Evolutionary conservation across 2,329 filamentous ascomycete genomes (phyloP).

Genomic region (Penicillium sp.): DNA sequence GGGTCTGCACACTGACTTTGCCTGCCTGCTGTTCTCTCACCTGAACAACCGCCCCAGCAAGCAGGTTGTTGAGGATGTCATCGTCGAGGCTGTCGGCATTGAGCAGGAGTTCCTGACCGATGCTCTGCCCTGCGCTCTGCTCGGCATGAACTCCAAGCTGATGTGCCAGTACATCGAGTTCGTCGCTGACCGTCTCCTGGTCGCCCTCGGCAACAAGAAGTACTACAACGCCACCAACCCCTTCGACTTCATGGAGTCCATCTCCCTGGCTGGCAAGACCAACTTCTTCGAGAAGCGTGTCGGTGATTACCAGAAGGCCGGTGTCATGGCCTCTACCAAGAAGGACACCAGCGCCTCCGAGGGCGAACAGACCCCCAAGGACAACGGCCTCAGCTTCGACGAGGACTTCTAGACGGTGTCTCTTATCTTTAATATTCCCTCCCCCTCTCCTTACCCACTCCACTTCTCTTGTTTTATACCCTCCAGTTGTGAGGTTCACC

Average conservation of each 20-base stretch:
- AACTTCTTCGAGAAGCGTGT: slow-evolving; percentile 99
- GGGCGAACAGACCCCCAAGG: slow-evolving; percentile 44
- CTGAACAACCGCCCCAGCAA: slow-evolving; percentile 87
- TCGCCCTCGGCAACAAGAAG: slow-evolving; percentile 93
- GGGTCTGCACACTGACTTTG: slow-evolving; percentile 99
- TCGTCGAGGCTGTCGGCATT: slow-evolving; percentile 88
- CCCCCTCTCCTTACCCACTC: slow-evolving; percentile 13
- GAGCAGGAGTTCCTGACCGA: slow-evolving; percentile 99
- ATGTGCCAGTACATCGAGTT: slow-evolving; percentile 99
- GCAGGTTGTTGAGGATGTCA: slow-evolving; percentile 80
- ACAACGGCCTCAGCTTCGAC: slow-evolving; percentile 87
- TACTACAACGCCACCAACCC: slow-evolving; percentile 91
- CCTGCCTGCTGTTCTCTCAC: slow-evolving; percentile 96
- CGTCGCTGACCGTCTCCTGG: slow-evolving; percentile 90
- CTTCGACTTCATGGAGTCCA: slow-evolving; percentile 99
- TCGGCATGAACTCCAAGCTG: slow-evolving; percentile 94
- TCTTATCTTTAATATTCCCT: neutral
- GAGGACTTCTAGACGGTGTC: slow-evolving; percentile 80
- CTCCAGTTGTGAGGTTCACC: slow-evolving; percentile 19
- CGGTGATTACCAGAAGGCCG: slow-evolving; percentile 98
- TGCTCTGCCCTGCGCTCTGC: slow-evolving; percentile 85
- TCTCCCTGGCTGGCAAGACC: slow-evolving; percentile 97
- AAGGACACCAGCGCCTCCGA: slow-evolving; percentile 59
- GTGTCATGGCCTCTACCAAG: slow-evolving; percentile 93
- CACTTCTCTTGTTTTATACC: slow-evolving; percentile 30